A percentile compares a stretch with the other conserved stretches of the same genome.
Evolutionary conservation across 768 basidiomycete species (phyloP).

Genomic region (Suillus tomentosus): DNA sequence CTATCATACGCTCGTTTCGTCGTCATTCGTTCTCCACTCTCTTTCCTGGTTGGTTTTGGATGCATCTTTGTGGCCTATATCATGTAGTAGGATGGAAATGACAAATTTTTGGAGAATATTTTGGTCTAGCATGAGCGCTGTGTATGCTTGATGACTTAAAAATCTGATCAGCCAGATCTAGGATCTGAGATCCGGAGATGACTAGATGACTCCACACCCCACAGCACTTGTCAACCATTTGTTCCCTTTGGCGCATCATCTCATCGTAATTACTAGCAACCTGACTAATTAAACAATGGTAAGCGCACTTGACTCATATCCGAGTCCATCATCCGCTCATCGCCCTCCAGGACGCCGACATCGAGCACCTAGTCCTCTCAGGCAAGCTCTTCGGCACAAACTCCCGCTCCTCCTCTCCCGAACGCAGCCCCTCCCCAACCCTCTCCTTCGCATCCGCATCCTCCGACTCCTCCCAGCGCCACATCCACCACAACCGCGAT

Average conservation of each 20-base stretch:
- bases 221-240: not conserved
- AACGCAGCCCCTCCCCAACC: conserved; percentile 60
- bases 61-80: not conserved
- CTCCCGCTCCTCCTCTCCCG: conserved; percentile 61
- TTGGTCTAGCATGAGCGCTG: not conserved
- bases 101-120: not conserved
- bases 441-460: conserved; percentile 29
- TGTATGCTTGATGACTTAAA: not conserved
- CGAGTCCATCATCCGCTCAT: not conserved
- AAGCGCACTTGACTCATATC: not conserved
- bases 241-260: not conserved
- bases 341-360: conserved; percentile 41
- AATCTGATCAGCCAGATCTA: not conserved
- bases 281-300: not conserved
- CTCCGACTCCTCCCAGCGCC: conserved; percentile 40
- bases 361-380: conserved; percentile 76
- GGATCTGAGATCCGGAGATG: not conserved
- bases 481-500: too few relatives aligned
- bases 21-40: not conserved
- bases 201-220: not conserved
- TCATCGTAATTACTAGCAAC: not conserved
- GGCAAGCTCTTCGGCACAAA: conserved; percentile 69
- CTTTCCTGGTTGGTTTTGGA: not conserved
- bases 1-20: not conserved
- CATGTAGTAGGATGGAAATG: conserved; percentile 20